Evolutionary conservation across 2,329 filamentous ascomycete genomes (phyloP), one percentile per base, ranked within the genome.

Genomic region (Cordyceps fumosorosea): DNA sequence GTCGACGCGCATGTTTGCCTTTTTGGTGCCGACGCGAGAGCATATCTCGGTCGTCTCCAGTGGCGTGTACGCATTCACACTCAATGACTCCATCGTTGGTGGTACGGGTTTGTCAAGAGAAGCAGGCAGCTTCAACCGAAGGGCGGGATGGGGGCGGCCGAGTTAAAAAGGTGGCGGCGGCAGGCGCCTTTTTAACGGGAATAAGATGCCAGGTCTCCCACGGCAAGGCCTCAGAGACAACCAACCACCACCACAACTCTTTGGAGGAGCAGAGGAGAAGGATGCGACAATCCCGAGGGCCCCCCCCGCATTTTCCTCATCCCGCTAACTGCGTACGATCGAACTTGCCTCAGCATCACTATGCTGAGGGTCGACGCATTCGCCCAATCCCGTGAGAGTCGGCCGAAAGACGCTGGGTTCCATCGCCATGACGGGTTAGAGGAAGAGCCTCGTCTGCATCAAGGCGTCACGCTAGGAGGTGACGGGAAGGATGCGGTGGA

Each of bases 1-100:
- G 67, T 82, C 78, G 4, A 78, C 70, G 11, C 80, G 74, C 78
- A 80, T 83, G 61, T 79, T 76, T 11, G 79, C 80, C 67, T 84
- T 84, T 59, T 74, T 74, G 29, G 74, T 73, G 5, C 81, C 83
- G n/a, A 78, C 74, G 12, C 79, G 76, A 1, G 77, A 78, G 62
- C 81, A 74, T 18, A 82, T 71, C 70, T 84, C 80, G 8, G 78
- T 77, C 42, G 81, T 78, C 71, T 84, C 77, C 16, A 69, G 66
- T 0, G 80, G 77, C 5, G 78, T 78, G 67, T 80, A 80, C 5
- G 77, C 72, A 51, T 75, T 66, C 14, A 65, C 66, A 50, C 22
- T 52, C 10, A 52, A 44, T 1, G 47, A 18, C 20, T 59, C 56
- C 56, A 51, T 59, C 5, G 10, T 34, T 1, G 14, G 20, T 42